phyloP scores from a whole-genome alignment of 2,329 filamentous ascomycete species.

The Xylariaceae sp. region DNA sequence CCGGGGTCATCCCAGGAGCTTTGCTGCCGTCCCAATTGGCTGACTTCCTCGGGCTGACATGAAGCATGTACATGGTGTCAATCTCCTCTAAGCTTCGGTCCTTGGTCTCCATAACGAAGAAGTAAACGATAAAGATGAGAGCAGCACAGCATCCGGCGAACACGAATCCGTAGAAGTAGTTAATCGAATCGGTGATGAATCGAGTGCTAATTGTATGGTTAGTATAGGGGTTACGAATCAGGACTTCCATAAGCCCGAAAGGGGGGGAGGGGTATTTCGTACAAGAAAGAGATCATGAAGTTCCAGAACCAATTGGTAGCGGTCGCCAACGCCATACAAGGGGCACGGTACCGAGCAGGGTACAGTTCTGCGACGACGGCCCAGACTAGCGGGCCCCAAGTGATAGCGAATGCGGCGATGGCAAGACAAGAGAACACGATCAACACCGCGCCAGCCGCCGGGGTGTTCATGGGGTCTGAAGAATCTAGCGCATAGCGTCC shows the following conservation, averaged over 20 bases:
- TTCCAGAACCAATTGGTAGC: conserved; percentile 68
- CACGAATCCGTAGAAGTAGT: conserved; percentile 71
- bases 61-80: conserved; percentile 71
- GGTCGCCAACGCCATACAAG: conserved; percentile 59
- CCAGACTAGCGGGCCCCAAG: conserved; percentile 73
- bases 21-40: conserved; percentile 40
- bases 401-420: conserved; percentile 68
- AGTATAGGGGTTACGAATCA: conserved; percentile 19
- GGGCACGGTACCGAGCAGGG: conserved; percentile 57
- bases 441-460: conserved; percentile 58
- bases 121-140: conserved; percentile 68
- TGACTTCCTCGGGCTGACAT: conserved; percentile 54
- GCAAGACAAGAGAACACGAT: conserved; percentile 72
- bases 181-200: conserved; percentile 71
- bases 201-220: conserved; percentile 53
- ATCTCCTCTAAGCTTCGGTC: conserved; percentile 75
- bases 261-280: conserved; percentile 28
- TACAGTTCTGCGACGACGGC: conserved; percentile 67
- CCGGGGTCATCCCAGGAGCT: conserved; percentile 20
- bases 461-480: conserved; percentile 46
- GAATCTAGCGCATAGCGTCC: conserved; percentile 49
- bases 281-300: conserved; percentile 58
- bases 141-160: conserved; percentile 69
- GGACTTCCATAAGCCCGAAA: fast-evolving
- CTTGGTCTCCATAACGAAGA: conserved; percentile 75